Evolutionary conservation across 352 stramenopile genomes (phyloP).

Genomic region (Phytophthora sansomeana): DNA sequence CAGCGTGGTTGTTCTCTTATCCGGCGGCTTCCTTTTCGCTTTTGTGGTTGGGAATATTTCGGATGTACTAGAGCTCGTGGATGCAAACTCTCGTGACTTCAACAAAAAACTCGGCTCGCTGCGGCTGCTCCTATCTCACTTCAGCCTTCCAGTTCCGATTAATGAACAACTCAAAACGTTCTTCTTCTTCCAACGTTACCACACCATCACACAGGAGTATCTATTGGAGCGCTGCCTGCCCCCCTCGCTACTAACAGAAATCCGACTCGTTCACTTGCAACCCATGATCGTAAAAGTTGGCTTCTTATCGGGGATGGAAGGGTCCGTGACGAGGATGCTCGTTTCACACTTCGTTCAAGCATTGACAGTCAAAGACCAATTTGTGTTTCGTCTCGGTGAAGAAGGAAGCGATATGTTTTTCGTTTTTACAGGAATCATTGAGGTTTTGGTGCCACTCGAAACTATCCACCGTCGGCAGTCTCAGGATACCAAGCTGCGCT

Average conservation of each 20-base stretch:
- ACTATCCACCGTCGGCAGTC: conserved; percentile 39
- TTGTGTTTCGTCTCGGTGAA: conserved; percentile 52
- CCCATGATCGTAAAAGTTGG: conserved; percentile 67
- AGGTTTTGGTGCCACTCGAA: conserved; percentile 51
- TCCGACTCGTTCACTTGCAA: conserved; percentile 61
- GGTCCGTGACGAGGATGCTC: conserved; percentile 63
- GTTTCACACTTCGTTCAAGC: conserved; percentile 59
- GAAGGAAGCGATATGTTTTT: conserved; percentile 72
- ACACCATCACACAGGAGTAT: conserved; percentile 70
- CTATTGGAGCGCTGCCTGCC: conserved; percentile 55
- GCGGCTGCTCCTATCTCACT: conserved; percentile 61
- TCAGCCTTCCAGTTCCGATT: conserved; percentile 49
- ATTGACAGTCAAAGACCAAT: conserved; percentile 56
- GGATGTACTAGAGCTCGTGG: conserved; percentile 62
- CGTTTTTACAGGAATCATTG: conserved; percentile 64
- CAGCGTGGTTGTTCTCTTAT: conserved; percentile 50
- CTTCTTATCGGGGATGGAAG: conserved; percentile 57
- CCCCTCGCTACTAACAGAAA: conserved; percentile 65
- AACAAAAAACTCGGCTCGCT: conserved; percentile 62
- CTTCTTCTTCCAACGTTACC: conserved; percentile 70
- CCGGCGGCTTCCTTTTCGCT: conserved; percentile 55
- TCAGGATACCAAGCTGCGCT: conserved; percentile 35
- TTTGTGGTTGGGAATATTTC: conserved; percentile 70
- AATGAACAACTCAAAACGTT: conserved; percentile 71
- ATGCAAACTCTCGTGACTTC: conserved; percentile 63